phyloP scores from a whole-genome alignment of 306 rosid species.

The Castanea mollissima region DNA sequence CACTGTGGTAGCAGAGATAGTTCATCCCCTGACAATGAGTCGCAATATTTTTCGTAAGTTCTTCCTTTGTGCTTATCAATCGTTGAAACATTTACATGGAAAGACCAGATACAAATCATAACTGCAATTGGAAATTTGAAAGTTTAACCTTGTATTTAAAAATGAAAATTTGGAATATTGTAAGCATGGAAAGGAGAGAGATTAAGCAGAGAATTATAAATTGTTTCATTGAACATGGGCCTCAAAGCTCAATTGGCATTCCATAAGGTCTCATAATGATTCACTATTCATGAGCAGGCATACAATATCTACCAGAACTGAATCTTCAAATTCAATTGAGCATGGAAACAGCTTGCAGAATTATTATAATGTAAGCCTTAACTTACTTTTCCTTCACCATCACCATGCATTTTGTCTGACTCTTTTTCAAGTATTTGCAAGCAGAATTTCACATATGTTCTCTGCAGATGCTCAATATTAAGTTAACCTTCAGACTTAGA shows the following conservation, averaged over 20 bases:
- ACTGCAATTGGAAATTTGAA: not conserved
- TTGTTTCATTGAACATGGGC: not conserved
- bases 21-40: conserved; percentile 23
- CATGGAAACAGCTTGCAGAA: not conserved
- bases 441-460: not conserved
- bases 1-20: conserved; percentile 30
- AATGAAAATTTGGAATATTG: not conserved
- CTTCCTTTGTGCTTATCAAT: conserved; percentile 14
- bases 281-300: not conserved
- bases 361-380: not conserved
- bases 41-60: conserved; percentile 44
- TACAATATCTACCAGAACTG: not conserved
- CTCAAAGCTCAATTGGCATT: not conserved
- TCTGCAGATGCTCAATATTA: not conserved
- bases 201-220: not conserved
- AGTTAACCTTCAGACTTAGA: not conserved
- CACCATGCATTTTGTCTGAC: not conserved
- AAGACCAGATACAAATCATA: not conserved
- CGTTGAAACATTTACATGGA: not conserved
- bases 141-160: not conserved
- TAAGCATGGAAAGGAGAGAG: not conserved
- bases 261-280: not conserved
- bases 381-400: not conserved
- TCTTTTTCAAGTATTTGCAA: not conserved
- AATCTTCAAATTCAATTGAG: not conserved